phyloP scores from a whole-genome alignment of 192 early-diverging fungal genomes.

The Entomortierella beljakovae region DNA sequence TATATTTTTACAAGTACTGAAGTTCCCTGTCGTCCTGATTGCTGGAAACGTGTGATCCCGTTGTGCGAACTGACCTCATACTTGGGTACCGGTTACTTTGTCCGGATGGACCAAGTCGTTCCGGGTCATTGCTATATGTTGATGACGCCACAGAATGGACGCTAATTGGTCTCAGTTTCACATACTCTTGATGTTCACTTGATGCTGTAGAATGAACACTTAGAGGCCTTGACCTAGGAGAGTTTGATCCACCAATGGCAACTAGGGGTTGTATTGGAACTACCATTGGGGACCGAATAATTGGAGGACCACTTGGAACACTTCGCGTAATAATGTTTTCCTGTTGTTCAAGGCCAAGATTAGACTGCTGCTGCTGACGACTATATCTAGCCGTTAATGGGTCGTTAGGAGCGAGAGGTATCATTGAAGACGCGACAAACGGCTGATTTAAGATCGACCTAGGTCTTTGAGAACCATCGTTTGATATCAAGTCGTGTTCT shows the following conservation, averaged over 20 bases:
- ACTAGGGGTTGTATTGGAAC: slow-evolving; percentile 10
- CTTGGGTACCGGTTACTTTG: too few species aligned
- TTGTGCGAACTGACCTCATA: too few species aligned
- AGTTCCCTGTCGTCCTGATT: not conserved
- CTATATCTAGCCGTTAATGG: slow-evolving; percentile 18
- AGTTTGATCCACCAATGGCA: not conserved
- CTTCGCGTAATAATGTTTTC: not conserved
- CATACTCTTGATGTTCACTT: not conserved
- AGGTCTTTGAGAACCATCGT: not conserved
- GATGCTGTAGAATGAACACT: slow-evolving; percentile 5
- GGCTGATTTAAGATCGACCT: slow-evolving; percentile 18
- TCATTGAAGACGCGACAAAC: slow-evolving; percentile 46
- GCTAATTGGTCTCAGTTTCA: too few species aligned
- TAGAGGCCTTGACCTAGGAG: not conserved
- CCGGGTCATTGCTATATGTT: too few species aligned
- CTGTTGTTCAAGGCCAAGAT: too few species aligned
- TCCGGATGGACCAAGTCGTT: too few species aligned
- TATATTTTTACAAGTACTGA: slow-evolving; percentile 12
- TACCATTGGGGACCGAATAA: not conserved
- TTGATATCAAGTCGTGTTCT: slow-evolving; percentile 16
- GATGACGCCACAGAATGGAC: too few species aligned
- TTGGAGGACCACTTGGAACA: not conserved
- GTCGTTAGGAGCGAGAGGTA: slow-evolving; percentile 18
- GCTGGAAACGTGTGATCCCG: too few species aligned
- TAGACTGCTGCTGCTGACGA: slow-evolving; percentile 16